Evolutionary conservation across 1,284 basidiomycete species (phyloP).

Genomic region (Moniliophthora roreri): DNA sequence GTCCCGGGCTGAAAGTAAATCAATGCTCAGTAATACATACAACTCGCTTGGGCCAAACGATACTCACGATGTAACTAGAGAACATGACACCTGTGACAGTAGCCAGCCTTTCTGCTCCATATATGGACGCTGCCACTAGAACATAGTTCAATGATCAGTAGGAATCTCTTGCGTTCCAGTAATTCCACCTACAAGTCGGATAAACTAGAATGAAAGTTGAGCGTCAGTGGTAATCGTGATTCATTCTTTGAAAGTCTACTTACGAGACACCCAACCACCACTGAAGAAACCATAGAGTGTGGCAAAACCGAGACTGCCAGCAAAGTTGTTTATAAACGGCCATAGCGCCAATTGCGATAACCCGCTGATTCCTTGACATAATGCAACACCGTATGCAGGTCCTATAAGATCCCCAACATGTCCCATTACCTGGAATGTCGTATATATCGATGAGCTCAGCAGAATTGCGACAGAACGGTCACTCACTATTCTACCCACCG

Average conservation of each 20-base stretch:
- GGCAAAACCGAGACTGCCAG: constrained; percentile 8
- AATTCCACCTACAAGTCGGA: constrained; percentile 4
- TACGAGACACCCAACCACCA: constrained; percentile 12
- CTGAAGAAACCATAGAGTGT: constrained; percentile 9
- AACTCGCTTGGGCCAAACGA: not conserved
- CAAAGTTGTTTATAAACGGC: constrained; percentile 7
- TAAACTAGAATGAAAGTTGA: no score
- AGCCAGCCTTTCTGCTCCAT: constrained; percentile 7
- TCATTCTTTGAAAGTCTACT: no score
- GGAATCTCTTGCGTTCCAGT: not conserved
- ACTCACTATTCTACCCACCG: constrained; percentile 10
- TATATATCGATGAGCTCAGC: not conserved
- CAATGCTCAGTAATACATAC: constrained; percentile 44
- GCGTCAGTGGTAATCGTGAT: no score
- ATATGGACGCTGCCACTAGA: constrained; percentile 11
- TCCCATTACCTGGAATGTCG: constrained; percentile 4
- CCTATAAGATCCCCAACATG: constrained; percentile 9
- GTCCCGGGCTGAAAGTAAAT: constrained; percentile 44
- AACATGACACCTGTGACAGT: constrained; percentile 10
- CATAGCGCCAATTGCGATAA: constrained; percentile 10
- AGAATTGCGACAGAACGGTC: not conserved
- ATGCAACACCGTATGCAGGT: constrained; percentile 1
- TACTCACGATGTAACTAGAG: constrained; percentile 9
- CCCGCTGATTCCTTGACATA: constrained; percentile 8
- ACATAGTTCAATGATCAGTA: not conserved